A percentile compares a stretch with the other conserved stretches of the same genome.
phyloP scores from a whole-genome alignment of 306 rosid genomes.

The Cicer chorassanicum region DNA sequence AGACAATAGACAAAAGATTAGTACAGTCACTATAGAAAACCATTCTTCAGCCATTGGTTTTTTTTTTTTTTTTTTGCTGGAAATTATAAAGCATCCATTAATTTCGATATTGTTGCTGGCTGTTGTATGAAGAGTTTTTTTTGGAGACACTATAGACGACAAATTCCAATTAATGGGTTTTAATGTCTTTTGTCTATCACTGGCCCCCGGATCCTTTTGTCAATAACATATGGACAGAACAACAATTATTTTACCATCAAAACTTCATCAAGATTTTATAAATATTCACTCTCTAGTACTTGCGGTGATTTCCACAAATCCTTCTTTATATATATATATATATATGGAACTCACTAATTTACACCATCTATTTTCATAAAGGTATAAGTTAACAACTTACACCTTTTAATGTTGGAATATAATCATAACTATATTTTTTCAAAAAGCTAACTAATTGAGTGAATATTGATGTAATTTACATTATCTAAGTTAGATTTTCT shows the following conservation, averaged over 20 bases:
- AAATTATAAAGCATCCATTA: not conserved
- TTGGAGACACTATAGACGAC: constrained; percentile 50
- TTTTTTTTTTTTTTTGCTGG: constrained; percentile 14
- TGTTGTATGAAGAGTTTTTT: not conserved
- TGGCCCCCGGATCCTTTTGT: constrained; percentile 29
- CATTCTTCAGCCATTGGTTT: constrained; percentile 50
- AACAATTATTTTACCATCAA: constrained; percentile 20
- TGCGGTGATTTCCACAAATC: not conserved
- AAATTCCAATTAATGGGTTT: constrained; percentile 48
- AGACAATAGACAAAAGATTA: not conserved
- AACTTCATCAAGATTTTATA: not conserved
- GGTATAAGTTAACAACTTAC: no score
- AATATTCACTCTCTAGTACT: not conserved
- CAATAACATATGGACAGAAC: constrained; percentile 13
- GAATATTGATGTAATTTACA: no score
- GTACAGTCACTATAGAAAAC: constrained; percentile 14
- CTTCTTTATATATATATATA: no score
- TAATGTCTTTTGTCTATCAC: constrained; percentile 21
- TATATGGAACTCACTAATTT: no score
- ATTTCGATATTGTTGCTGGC: constrained; percentile 40
- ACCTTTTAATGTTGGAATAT: no score
- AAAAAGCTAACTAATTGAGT: no score
- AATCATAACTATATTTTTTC: no score
- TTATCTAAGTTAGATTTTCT: no score
- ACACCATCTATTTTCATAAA: no score